Conservation (phyloP, 2,329 filamentous ascomycete species). For the Cordyceps cicadae region DNA sequence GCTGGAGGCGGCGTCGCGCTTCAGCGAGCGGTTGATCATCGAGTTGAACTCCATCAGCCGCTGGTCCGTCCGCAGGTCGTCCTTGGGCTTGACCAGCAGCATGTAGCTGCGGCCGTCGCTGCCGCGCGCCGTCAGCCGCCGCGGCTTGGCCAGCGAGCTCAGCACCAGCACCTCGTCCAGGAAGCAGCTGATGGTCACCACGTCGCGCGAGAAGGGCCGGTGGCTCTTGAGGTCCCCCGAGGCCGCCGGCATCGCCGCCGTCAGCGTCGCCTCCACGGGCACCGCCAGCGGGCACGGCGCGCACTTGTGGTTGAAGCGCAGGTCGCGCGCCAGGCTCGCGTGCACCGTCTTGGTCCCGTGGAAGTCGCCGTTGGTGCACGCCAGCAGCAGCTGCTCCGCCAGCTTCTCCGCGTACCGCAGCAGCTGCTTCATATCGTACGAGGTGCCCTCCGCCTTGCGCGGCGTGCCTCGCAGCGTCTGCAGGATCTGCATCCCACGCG, state of each 20-base stretch:
- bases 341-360: slow-evolving; percentile 56
- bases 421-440: slow-evolving; percentile 58
- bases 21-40: slow-evolving; percentile 93
- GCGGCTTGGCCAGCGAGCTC: slow-evolving; percentile 83
- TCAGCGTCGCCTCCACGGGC: slow-evolving; percentile 77
- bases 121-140: slow-evolving; percentile 79
- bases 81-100: slow-evolving; percentile 93
- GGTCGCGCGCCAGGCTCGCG: slow-evolving; percentile 67
- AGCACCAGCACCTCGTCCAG: slow-evolving; percentile 83
- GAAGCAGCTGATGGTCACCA: slow-evolving; percentile 74
- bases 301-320: slow-evolving; percentile 76
- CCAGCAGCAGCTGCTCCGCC: slow-evolving; percentile 69
- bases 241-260: slow-evolving; percentile 67
- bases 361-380: slow-evolving; percentile 71
- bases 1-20: slow-evolving; percentile 83
- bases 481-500: slow-evolving; percentile 44
- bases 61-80: slow-evolving; percentile 94
- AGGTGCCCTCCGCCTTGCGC: slow-evolving; percentile 43
- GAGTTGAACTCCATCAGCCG: slow-evolving; percentile 98
- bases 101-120: slow-evolving; percentile 85
- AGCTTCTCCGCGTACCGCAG: slow-evolving; percentile 74
- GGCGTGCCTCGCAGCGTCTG: slow-evolving; percentile 37
- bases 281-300: slow-evolving; percentile 82
- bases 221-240: slow-evolving; percentile 69
- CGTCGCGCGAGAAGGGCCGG: slow-evolving; percentile 78